Percentiles rank a stretch among this genome's conserved stretches.
Conservation (phyloP, 2,329 filamentous ascomycete genomes). For the Fusarium avenaceum region DNA sequence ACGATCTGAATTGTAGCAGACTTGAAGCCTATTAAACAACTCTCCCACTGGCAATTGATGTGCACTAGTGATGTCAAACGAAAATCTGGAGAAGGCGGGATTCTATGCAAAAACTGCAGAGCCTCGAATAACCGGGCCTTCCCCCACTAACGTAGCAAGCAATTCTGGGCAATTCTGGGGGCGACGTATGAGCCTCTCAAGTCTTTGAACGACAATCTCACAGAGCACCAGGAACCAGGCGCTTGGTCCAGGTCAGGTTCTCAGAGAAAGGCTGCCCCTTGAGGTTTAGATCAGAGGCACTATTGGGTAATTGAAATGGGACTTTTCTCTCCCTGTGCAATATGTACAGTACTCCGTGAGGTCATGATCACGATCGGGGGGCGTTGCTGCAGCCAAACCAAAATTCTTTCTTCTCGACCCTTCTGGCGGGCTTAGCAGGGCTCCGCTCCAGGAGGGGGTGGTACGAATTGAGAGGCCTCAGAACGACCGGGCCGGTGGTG, state of each 20-base stretch:
- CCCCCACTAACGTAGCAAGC: slow-evolving; percentile 29
- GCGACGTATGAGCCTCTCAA: not conserved
- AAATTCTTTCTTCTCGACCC: slow-evolving; percentile 46
- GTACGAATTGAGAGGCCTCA: slow-evolving; percentile 34
- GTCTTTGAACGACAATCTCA: not conserved
- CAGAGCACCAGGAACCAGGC: slow-evolving; percentile 51
- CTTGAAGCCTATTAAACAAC: slow-evolving; percentile 25
- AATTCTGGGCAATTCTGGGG: slow-evolving; percentile 29
- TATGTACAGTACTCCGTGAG: slow-evolving; percentile 45
- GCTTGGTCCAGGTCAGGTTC: slow-evolving; percentile 45
- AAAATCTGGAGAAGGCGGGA: slow-evolving; percentile 41
- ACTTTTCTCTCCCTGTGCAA: slow-evolving; percentile 37
- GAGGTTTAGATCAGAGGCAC: slow-evolving; percentile 48
- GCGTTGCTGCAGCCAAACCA: slow-evolving; percentile 25
- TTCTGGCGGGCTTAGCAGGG: slow-evolving; percentile 46
- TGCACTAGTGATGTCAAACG: slow-evolving; percentile 44
- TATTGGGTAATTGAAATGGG: slow-evolving; percentile 54
- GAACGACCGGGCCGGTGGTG: slow-evolving; percentile 46
- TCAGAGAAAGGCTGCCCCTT: slow-evolving; percentile 46
- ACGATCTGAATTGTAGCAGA: slow-evolving; percentile 5
- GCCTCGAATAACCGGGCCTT: slow-evolving; percentile 55
- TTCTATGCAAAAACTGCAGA: slow-evolving; percentile 46
- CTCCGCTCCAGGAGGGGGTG: slow-evolving; percentile 41
- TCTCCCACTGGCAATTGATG: slow-evolving; percentile 26
- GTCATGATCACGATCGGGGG: slow-evolving; percentile 53